These are phyloP conservation scores for Veloboletus limbatus DNA, from an alignment of 1,284 basidiomycete species.

Conservation along the genomic window DNA sequence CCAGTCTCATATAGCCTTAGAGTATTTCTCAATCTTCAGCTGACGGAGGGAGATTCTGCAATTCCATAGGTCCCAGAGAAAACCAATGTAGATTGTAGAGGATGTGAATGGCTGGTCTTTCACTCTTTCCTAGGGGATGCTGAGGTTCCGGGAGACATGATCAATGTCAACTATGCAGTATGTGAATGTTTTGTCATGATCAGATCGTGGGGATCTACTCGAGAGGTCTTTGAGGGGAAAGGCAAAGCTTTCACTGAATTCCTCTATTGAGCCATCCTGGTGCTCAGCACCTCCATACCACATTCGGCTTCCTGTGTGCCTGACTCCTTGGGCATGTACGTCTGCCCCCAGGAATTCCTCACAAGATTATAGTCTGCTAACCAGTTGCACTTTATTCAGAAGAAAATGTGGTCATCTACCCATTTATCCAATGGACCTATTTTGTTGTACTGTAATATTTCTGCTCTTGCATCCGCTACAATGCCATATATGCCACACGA, in stretches of 20 bases:
- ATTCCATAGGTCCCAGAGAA: background rate
- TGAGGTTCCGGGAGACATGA: rapidly evolving
- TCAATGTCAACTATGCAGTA: constrained; percentile 6
- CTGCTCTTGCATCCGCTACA: background rate
- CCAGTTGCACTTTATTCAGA: background rate
- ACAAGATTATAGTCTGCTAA: background rate
- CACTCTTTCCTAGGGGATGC: constrained; percentile 10
- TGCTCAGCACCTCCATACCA: rapidly evolving
- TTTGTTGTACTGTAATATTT: background rate
- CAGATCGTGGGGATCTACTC: rapidly evolving
- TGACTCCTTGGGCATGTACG: too few relatives aligned
- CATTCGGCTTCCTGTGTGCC: too few relatives aligned
- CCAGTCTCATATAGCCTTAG: background rate
- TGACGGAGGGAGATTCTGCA: rapidly evolving
- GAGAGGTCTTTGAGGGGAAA: background rate
- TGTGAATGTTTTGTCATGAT: background rate
- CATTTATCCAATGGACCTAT: background rate
- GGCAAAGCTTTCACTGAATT: background rate
- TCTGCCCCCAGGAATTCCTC: too few relatives aligned
- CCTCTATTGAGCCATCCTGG: rapidly evolving
- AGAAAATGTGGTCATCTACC: background rate
- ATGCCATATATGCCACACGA: background rate
- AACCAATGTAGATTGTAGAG: constrained; percentile 2
- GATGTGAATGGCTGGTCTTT: constrained; percentile 12
- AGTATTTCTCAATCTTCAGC: rapidly evolving